Conservation (phyloP, 371 early-diverging fungal species). For the Encephalitozoon hellem region DNA sequence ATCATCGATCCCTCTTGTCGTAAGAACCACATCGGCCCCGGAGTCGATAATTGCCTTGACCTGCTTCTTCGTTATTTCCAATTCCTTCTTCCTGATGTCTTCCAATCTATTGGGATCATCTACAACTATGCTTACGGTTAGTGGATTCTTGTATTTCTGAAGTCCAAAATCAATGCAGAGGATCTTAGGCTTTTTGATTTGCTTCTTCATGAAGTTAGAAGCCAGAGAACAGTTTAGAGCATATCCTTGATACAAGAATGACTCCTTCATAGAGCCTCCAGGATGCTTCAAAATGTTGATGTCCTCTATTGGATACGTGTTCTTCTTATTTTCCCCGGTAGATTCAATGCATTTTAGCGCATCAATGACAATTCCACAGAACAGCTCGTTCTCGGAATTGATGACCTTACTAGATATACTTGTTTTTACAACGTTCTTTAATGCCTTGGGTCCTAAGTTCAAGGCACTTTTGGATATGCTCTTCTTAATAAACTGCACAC, state of each 20-base stretch:
- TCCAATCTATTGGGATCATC: constrained; percentile 94
- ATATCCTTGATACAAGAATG: constrained; percentile 80
- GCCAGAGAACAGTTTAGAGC: constrained; percentile 89
- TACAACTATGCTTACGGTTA: constrained; percentile 89
- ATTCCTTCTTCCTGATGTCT: constrained; percentile 84
- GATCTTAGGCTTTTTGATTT: constrained; percentile 74
- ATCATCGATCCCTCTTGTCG: constrained; percentile 98
- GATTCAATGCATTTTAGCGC: constrained; percentile 82
- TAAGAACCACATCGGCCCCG: constrained; percentile 92
- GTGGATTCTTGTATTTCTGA: constrained; percentile 91
- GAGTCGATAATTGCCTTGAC: constrained; percentile 83
- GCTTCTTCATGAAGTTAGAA: constrained; percentile 63
- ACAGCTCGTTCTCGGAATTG: constrained; percentile 76
- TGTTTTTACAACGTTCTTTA: constrained; percentile 85
- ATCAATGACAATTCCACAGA: constrained; percentile 87
- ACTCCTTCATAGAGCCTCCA: constrained; percentile 84
- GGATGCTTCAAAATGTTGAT: constrained; percentile 96
- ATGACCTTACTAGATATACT: constrained; percentile 96
- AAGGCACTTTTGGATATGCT: constrained; percentile 65
- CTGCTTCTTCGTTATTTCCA: constrained; percentile 84
- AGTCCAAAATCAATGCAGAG: constrained; percentile 97
- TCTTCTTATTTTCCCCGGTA: constrained; percentile 71
- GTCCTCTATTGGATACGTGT: constrained; percentile 85
- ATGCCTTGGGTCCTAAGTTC: constrained; percentile 12
- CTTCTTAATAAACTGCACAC: constrained; percentile 89